Conservation (phyloP, 805 yeast species). For the Wickerhamomyces silvicola region DNA sequence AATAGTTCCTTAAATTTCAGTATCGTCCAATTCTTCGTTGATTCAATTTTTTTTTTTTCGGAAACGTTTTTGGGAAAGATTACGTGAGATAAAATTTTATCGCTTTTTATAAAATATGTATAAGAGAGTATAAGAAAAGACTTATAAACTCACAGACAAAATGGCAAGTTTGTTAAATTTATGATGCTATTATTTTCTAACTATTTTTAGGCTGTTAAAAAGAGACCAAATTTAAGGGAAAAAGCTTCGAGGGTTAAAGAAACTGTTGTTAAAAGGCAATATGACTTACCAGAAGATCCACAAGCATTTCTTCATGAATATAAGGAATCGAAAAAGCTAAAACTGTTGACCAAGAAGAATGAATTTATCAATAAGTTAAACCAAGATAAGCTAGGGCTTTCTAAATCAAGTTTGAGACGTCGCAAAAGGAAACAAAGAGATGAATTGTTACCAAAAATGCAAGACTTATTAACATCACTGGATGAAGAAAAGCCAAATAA, state of each 20-base stretch:
- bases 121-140: too few species aligned
- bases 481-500: conserved; percentile 21
- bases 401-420: conserved; percentile 60
- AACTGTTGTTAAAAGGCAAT: conserved; percentile 1
- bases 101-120: too few species aligned
- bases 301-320: conserved; percentile 45
- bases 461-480: conserved; percentile 52
- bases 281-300: conserved; percentile 28
- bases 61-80: not conserved
- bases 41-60: conserved; percentile 1
- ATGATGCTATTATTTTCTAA: conserved; percentile 1
- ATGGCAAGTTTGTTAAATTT: conserved; percentile 1
- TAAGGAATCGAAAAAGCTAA: conserved; percentile 49
- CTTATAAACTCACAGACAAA: too few species aligned
- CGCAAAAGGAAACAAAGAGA: conserved; percentile 59
- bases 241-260: conserved; percentile 27
- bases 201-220: conserved; percentile 33
- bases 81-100: too few species aligned
- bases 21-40: conserved; percentile 1
- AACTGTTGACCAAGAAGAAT: conserved; percentile 33
- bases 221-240: conserved; percentile 39
- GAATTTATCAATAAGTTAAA: conserved; percentile 34
- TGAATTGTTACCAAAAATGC: conserved; percentile 60
- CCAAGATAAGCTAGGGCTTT: conserved; percentile 32
- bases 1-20: not conserved